phyloP scores from a whole-genome alignment of 768 basidiomycete genomes.

The Leccinum disarticulatum region DNA sequence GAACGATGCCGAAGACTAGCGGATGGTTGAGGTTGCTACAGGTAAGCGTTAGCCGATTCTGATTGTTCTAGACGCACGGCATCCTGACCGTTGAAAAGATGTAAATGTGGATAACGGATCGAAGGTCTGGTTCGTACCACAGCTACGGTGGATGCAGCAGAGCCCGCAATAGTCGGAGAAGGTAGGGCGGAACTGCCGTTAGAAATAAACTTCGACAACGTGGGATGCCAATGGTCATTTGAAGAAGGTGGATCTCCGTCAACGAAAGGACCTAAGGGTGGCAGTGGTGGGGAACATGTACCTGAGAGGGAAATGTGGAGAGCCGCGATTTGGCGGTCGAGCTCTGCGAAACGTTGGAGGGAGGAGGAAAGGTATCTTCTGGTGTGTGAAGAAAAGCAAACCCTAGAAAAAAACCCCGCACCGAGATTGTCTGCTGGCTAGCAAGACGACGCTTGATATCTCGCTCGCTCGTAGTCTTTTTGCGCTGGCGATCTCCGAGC shows the following conservation, averaged over 20 bases:
- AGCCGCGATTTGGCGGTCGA: conserved; percentile 52
- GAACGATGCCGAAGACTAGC: conserved; percentile 15
- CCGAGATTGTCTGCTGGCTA: too few species aligned
- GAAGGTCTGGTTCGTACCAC: conserved; percentile 9
- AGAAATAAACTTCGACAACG: conserved; percentile 22
- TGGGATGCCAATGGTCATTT: conserved; percentile 19
- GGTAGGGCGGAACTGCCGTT: conserved; percentile 5
- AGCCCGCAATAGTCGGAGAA: conserved; percentile 5
- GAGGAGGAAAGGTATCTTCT: conserved; percentile 44
- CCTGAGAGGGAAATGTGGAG: conserved; percentile 40
- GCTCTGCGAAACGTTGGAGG: conserved; percentile 52
- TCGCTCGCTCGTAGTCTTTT: too few species aligned
- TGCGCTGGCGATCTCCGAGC: too few species aligned
- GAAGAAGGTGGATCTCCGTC: conserved; percentile 17
- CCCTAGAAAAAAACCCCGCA: too few species aligned
- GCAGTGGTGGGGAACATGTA: conserved; percentile 28
- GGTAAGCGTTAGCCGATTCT: conserved; percentile 8
- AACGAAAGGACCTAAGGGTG: conserved; percentile 22
- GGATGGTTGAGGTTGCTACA: conserved; percentile 13
- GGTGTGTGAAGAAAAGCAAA: conserved; percentile 2
- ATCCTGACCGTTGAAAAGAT: conserved; percentile 24
- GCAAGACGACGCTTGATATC: too few species aligned
- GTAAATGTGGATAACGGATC: conserved; percentile 20
- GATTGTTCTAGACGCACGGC: conserved; percentile 11
- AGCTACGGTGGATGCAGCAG: conserved; percentile 10